Percentiles rank a stretch among this genome's conserved stretches.
Conservation (phyloP, 495 filamentous ascomycete genomes). For the Evernia prunastri region DNA sequence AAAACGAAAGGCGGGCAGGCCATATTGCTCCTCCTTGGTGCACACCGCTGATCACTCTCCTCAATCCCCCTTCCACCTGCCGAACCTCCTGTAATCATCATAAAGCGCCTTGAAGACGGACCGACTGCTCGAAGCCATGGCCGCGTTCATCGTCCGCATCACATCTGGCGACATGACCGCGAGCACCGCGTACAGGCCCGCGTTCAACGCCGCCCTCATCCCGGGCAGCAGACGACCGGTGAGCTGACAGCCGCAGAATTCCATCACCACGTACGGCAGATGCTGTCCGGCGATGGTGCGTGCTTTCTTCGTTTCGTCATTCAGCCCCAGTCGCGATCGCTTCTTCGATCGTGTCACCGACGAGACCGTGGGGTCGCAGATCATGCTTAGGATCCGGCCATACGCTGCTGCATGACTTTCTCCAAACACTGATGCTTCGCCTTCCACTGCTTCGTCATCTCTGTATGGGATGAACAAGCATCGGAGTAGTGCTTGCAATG, state of each 20-base stretch:
- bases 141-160: conserved; percentile 60
- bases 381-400: conserved; percentile 63
- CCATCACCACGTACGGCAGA: conserved; percentile 63
- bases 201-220: conserved; percentile 62
- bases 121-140: conserved; percentile 59
- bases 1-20: no score
- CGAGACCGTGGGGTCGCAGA: conserved; percentile 73
- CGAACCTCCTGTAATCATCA: conserved; percentile 60
- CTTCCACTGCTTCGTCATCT: conserved; percentile 23
- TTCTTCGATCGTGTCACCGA: conserved; percentile 52
- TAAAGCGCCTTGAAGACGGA: conserved; percentile 68
- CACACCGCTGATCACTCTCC: not conserved
- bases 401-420: conserved; percentile 53
- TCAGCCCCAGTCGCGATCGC: conserved; percentile 44
- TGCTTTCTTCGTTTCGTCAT: conserved; percentile 69
- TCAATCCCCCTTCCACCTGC: conserved; percentile 60
- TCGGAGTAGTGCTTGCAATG: conserved; percentile 56
- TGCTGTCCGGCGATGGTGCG: conserved; percentile 69
- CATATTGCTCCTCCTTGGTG: not conserved
- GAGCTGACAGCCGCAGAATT: conserved; percentile 64
- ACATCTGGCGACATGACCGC: conserved; percentile 60
- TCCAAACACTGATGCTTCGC: conserved; percentile 42
- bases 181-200: conserved; percentile 65
- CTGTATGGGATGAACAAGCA: conserved; percentile 54
- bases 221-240: conserved; percentile 46